Evolutionary conservation across 2,329 filamentous ascomycete genomes (phyloP), one percentile per base, ranked within the genome.

Genomic region (Paramyrothecium sp.): DNA sequence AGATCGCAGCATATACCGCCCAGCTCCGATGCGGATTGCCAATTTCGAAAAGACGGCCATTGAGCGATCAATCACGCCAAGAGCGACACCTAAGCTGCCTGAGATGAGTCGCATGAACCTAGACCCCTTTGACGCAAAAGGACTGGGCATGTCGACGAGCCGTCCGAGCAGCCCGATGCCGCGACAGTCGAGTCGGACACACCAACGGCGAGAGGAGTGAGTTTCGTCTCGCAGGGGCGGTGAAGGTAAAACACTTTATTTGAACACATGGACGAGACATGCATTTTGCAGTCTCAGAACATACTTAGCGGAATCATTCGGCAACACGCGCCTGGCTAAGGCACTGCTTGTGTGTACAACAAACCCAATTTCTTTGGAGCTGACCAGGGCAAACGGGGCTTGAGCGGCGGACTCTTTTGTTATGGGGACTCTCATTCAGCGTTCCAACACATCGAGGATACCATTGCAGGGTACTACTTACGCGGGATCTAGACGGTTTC

Each of bases 31-130:
- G 65, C 83, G 77, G 61, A 87, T 93, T 59, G 88, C 88, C 51
- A 85, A 79, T 61, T 92, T 89, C 67, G 92, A 97, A 71, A 95
- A 96, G 74, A 85, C 86, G 2, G 81, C 81, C 13, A 82, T 87
- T 46, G 85, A 85, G 56, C 73, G 68, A 16, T 63, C 68, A 33
- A 67, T 71, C n/a, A 82, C 80, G 1, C 73, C 75, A 2, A 56
- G 66, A 2, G 61, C 60, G 49, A 67, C 65, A 0, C 73, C 75
- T 3, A 70, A 66, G 7, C 59, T 67, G 16, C 54, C 70, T 13
- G 71, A 76, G 13, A 56, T 67, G 3, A 66, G 67, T 41, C 71
- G 71, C 41, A 60, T 77, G 54, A 72, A 65, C 33, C 65, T 75
- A 16, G 75, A 80, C 23, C 75, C 78, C 1, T 72, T 79, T 56